Conservation (phyloP, 192 early-diverging fungal genomes). For the Dissophora globulifera region DNA sequence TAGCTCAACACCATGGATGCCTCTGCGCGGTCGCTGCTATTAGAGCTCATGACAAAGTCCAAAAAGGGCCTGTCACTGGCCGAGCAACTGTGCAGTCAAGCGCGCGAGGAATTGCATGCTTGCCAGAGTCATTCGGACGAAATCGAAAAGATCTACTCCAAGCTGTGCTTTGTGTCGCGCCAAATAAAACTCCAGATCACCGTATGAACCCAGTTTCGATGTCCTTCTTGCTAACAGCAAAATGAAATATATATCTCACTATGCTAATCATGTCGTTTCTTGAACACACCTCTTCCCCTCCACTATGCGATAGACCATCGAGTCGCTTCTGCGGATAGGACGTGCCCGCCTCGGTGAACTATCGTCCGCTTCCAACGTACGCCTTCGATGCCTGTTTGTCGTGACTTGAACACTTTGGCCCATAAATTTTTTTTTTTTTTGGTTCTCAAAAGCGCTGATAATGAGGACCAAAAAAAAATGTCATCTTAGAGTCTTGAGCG, state of each 20-base stretch:
- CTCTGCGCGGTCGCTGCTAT: constrained; percentile 34
- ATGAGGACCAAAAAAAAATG: no score
- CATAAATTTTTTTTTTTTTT: no score
- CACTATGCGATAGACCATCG: constrained; percentile 31
- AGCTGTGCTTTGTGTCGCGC: constrained; percentile 45
- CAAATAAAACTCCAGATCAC: constrained; percentile 47
- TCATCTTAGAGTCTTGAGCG: constrained; percentile 23
- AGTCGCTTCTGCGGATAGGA: constrained; percentile 31
- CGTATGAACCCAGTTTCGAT: constrained; percentile 8
- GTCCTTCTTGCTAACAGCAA: neutral
- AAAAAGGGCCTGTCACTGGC: constrained; percentile 47
- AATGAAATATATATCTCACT: no score
- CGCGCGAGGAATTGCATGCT: constrained; percentile 38
- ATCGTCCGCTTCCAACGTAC: constrained; percentile 26
- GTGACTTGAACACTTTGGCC: neutral
- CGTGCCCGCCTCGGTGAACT: constrained; percentile 25
- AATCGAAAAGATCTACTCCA: constrained; percentile 52
- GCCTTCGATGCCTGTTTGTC: neutral
- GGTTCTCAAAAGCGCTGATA: neutral
- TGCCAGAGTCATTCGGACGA: constrained; percentile 45
- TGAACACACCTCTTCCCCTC: no score
- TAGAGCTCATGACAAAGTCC: constrained; percentile 49
- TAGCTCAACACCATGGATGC: constrained; percentile 34
- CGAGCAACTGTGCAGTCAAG: constrained; percentile 47
- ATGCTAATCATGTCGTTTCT: neutral